phyloP scores from a whole-genome alignment of 331 rosid genomes.

The Phaseolus coccineus region DNA sequence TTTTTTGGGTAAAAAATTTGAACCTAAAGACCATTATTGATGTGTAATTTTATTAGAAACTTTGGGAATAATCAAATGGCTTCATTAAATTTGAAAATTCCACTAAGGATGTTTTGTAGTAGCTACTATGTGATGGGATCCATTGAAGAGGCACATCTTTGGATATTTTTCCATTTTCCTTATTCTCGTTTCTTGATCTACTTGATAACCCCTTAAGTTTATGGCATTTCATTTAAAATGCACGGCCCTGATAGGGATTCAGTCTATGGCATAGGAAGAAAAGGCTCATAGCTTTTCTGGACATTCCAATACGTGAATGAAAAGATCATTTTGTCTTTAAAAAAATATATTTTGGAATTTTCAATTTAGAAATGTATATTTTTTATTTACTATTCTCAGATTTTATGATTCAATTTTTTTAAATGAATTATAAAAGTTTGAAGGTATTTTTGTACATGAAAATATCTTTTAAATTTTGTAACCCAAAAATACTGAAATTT shows the following conservation, averaged over 20 bases:
- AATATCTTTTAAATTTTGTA: too few species aligned
- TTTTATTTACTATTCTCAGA: too few species aligned
- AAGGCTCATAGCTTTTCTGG: too few species aligned
- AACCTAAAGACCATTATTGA: constrained; percentile 16
- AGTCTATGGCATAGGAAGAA: neutral
- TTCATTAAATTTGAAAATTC: constrained; percentile 7
- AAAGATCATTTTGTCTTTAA: too few species aligned
- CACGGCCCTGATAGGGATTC: neutral
- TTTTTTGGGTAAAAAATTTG: constrained; percentile 7
- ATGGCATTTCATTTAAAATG: neutral
- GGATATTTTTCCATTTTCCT: constrained; percentile 1
- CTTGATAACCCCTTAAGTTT: neutral
- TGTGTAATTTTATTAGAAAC: constrained; percentile 23
- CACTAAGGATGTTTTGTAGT: neutral
- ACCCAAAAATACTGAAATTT: too few species aligned
- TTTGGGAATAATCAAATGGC: constrained; percentile 22
- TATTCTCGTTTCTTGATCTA: constrained; percentile 25
- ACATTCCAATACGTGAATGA: too few species aligned
- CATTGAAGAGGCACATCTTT: neutral
- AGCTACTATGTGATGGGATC: neutral
- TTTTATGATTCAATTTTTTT: too few species aligned
- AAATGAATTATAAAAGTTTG: too few species aligned
- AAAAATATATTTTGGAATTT: too few species aligned
- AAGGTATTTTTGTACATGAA: too few species aligned
- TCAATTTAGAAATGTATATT: too few species aligned